Conservation (phyloP, 75 land plant genomes). For the Picea glauca region DNA sequence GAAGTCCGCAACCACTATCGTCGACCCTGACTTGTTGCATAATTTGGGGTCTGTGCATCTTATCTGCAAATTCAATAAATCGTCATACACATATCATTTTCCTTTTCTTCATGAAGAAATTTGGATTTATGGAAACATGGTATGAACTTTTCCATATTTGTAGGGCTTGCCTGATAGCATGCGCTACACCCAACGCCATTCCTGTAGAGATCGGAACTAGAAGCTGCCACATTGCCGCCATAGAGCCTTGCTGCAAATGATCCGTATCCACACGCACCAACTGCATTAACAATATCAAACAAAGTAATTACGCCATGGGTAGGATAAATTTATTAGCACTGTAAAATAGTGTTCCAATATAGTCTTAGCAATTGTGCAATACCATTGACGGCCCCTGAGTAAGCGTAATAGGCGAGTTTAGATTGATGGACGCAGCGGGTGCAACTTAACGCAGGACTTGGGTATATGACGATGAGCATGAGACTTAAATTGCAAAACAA, state of each 20-base stretch:
- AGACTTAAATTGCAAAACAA: too few species aligned
- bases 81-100: too few species aligned
- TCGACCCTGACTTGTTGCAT: background rate
- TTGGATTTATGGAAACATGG: too few species aligned
- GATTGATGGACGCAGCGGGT: background rate
- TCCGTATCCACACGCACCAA: conserved; percentile 70
- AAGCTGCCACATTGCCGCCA: conserved; percentile 47
- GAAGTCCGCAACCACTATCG: conserved; percentile 1
- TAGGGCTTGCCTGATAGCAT: conserved; percentile 44
- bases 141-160: too few species aligned
- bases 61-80: background rate
- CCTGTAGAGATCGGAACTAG: conserved; percentile 29
- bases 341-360: background rate
- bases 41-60: background rate
- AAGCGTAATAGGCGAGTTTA: background rate
- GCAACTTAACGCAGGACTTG: too few species aligned
- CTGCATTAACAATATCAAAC: conserved; percentile 8
- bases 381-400: background rate
- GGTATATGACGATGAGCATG: too few species aligned
- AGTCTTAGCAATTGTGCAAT: too few species aligned
- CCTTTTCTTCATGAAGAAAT: background rate
- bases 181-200: conserved; percentile 58
- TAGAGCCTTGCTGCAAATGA: conserved; percentile 36
- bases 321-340: background rate
- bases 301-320: background rate